These are phyloP conservation scores for Boletus speciosus DNA, from an alignment of 768 basidiomycete species.

Conservation along the genomic window DNA sequence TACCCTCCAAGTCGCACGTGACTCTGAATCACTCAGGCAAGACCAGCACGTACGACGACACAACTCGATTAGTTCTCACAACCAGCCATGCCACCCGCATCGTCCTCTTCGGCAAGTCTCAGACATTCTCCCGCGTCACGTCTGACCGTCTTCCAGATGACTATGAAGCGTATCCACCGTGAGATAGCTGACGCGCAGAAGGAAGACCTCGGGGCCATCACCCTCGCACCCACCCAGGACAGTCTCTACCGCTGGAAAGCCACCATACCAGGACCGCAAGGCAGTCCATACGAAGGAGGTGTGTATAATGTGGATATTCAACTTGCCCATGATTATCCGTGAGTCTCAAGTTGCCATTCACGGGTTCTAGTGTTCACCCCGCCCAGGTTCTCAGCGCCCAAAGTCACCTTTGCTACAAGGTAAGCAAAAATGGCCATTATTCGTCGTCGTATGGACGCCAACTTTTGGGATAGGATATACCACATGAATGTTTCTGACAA, in stretches of 20 bases:
- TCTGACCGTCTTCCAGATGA: conserved; percentile 41
- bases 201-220: conserved; percentile 76
- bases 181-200: conserved; percentile 79
- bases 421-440: conserved; percentile 26
- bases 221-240: conserved; percentile 60
- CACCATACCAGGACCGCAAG: conserved; percentile 77
- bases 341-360: conserved; percentile 1
- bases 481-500: conserved; percentile 87
- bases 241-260: conserved; percentile 73
- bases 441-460: not conserved
- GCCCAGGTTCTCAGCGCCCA: conserved; percentile 73
- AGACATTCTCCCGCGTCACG: too few species aligned
- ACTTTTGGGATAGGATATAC: conserved; percentile 57
- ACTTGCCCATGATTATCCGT: conserved; percentile 79
- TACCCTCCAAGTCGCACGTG: conserved; percentile 11
- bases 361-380: conserved; percentile 2
- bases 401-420: conserved; percentile 73
- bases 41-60: not conserved
- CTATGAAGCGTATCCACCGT: conserved; percentile 79
- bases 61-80: not conserved
- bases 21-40: conserved; percentile 10
- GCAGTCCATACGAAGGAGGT: conserved; percentile 80
- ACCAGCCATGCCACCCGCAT: conserved; percentile 25
- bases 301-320: conserved; percentile 65
- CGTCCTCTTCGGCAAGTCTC: conserved; percentile 23